A percentile compares a stretch with the other conserved stretches of the same genome.
These are phyloP conservation scores for Phytophthora hybrid DNA, from an alignment of 352 stramenopile genomes.

Conservation along the genomic window DNA sequence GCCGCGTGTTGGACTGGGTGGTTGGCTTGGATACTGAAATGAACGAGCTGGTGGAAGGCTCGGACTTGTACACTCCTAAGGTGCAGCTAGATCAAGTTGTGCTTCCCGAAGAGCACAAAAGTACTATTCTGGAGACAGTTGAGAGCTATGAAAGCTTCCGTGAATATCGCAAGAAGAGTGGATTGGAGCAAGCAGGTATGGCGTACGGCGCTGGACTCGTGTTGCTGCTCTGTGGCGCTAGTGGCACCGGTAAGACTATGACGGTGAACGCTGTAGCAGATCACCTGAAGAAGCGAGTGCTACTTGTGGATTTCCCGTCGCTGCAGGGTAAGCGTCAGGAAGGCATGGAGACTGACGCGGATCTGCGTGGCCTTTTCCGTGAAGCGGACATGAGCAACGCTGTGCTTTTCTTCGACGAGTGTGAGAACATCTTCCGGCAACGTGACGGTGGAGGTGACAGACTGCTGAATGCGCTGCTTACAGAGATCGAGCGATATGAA, in stretches of 20 bases:
- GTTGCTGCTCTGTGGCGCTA: conserved; percentile 82
- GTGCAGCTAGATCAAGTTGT: conserved; percentile 87
- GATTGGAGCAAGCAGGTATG: conserved; percentile 74
- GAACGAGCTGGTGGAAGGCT: conserved; percentile 91
- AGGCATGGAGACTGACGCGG: conserved; percentile 77
- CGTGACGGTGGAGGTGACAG: conserved; percentile 82
- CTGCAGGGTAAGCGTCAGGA: conserved; percentile 85
- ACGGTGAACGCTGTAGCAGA: conserved; percentile 89
- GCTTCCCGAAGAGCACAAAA: conserved; percentile 86
- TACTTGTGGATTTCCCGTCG: conserved; percentile 90
- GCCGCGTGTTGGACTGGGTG: conserved; percentile 87
- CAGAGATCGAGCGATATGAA: conserved; percentile 90
- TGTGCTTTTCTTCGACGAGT: conserved; percentile 92
- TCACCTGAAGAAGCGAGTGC: conserved; percentile 87
- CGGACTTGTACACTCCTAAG: conserved; percentile 88
- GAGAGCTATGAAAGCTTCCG: conserved; percentile 87
- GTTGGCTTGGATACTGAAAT: conserved; percentile 90
- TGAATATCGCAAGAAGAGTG: conserved; percentile 81
- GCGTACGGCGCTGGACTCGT: conserved; percentile 83
- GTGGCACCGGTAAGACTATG: conserved; percentile 93
- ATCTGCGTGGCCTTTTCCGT: conserved; percentile 86
- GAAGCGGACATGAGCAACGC: conserved; percentile 92
- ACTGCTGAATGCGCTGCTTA: conserved; percentile 84
- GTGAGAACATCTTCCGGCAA: conserved; percentile 90
- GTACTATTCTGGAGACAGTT: conserved; percentile 80